These are phyloP conservation scores for Blepharisma japonicum DNA, from an alignment of 73 alveolate genomes.

Conservation along the genomic window DNA sequence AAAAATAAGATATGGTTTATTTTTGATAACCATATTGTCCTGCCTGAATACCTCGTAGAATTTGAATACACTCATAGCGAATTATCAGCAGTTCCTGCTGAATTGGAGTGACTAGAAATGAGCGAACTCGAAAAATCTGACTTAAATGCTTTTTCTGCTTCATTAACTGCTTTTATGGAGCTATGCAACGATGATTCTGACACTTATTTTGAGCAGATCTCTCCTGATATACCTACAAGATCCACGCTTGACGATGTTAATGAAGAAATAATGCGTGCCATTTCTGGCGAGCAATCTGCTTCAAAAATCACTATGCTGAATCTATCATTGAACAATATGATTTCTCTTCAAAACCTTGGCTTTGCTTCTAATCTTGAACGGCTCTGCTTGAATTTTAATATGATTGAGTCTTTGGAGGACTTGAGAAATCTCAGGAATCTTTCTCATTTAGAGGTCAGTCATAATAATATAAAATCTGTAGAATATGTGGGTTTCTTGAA, in stretches of 20 bases:
- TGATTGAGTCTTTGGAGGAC: conserved; percentile 79
- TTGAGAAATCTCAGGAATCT: conserved; percentile 63
- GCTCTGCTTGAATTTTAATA: conserved; percentile 83
- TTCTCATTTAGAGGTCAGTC: conserved; percentile 79
- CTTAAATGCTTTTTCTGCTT: background rate
- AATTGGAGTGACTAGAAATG: background rate
- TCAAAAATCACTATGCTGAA: conserved; percentile 73
- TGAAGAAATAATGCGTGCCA: background rate
- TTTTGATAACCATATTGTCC: conserved; percentile 68
- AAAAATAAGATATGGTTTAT: conserved; percentile 79
- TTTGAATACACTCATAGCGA: conserved; percentile 57
- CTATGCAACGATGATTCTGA: background rate
- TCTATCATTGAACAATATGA: conserved; percentile 78
- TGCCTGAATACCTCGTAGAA: conserved; percentile 87
- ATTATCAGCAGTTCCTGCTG: background rate
- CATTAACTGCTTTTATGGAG: background rate
- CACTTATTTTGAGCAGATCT: background rate
- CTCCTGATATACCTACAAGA: background rate
- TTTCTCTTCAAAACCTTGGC: conserved; percentile 74
- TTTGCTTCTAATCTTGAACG: conserved; percentile 71
- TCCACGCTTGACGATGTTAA: background rate
- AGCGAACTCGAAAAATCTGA: conserved; percentile 2
- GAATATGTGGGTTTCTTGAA: conserved; percentile 71
- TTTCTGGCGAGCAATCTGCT: conserved; percentile 24
- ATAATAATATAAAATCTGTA: conserved; percentile 79